Base-by-base conservation (phyloP, 176 grass and related monocot species). In the Paspalum notatum region DNA sequence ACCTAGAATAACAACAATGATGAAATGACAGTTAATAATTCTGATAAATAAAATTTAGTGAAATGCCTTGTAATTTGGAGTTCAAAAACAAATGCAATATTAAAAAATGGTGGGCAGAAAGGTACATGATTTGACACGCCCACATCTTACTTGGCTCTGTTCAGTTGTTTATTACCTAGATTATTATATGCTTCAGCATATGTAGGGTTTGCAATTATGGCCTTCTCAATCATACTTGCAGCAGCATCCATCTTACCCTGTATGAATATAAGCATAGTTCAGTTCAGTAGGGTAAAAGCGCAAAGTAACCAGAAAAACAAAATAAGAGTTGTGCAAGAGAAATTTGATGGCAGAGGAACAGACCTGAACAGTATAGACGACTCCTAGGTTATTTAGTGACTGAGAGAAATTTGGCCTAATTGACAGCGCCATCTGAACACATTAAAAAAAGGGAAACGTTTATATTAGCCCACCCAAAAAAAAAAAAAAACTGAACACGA, bases 181-280 rank as follows among this genome's bases (percentile, higher is more conserved):
- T 99, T 99, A 90, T 99, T 99, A 71, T 96, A 96, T 20, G 97
- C 97, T 89, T 99, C 97, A 49, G 91, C 90, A 69, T 99, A 99
- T 9, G 82, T 87, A 46, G 91, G 89, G 82, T 99, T 99, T 82
- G 93, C 87, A 78, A 82, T 66, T 71, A 99, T 96, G 55, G 97
- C 97, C 86, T 96, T 96, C 79, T 99, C 92, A 68, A 99, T 93
- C 93, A 99, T 96, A 80, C 88, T 87, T 53, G 97, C 88, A 44
- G 96, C 96, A 62, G 93, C 84, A 82, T 99, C 96, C 96, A 99
- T 95, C 81, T 99, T 99, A 68, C 96, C 96, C 92, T 99, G 79
- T 72, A 85, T 75, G 73, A 82, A 62, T 68, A 86, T 16, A 9
- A 70, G 79, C 65, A 67, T 49, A 77, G 17, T 50, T 88, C 27